Conservation (phyloP, 169 alveolate species). For the Cystoisospora suis region DNA sequence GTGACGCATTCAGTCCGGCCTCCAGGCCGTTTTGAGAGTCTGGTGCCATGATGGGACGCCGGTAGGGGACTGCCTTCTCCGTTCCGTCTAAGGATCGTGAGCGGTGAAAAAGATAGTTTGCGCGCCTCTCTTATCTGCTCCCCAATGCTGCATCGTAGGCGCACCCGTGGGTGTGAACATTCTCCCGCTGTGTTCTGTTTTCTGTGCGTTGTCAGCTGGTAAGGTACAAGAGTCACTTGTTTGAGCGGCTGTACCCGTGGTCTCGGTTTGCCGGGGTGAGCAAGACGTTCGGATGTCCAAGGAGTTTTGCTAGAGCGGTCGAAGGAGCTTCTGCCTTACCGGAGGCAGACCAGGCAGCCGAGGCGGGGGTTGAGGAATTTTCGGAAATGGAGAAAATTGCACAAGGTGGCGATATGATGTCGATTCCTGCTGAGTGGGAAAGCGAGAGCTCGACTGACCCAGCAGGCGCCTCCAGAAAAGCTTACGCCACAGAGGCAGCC, state of each 20-base stretch:
- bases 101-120: neutral
- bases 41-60: too few species aligned
- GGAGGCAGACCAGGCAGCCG: slow-evolving; percentile 29
- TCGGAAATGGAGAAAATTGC: slow-evolving; percentile 38
- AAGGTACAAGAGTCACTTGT: slow-evolving; percentile 57
- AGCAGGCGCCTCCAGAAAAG: slow-evolving; percentile 46
- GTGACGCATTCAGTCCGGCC: too few species aligned
- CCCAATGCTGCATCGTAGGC: neutral
- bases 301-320: slow-evolving; percentile 29
- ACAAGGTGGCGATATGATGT: slow-evolving; percentile 21
- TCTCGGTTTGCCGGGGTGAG: slow-evolving; percentile 58
- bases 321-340: slow-evolving; percentile 13
- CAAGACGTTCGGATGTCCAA: slow-evolving; percentile 48
- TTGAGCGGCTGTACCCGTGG: slow-evolving; percentile 64
- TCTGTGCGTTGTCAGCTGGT: slow-evolving; percentile 53
- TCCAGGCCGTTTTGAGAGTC: too few species aligned
- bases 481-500: slow-evolving; percentile 56
- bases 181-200: neutral
- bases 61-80: too few species aligned
- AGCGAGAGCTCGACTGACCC: slow-evolving; percentile 48
- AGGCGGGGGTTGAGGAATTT: slow-evolving; percentile 33
- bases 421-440: slow-evolving; percentile 59
- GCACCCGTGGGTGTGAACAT: too few species aligned
- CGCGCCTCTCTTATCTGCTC: neutral
- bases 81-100: too few species aligned